These are phyloP conservation scores for Pyrus betulifolia DNA, from an alignment of 306 rosid species.

Conservation along the genomic window DNA sequence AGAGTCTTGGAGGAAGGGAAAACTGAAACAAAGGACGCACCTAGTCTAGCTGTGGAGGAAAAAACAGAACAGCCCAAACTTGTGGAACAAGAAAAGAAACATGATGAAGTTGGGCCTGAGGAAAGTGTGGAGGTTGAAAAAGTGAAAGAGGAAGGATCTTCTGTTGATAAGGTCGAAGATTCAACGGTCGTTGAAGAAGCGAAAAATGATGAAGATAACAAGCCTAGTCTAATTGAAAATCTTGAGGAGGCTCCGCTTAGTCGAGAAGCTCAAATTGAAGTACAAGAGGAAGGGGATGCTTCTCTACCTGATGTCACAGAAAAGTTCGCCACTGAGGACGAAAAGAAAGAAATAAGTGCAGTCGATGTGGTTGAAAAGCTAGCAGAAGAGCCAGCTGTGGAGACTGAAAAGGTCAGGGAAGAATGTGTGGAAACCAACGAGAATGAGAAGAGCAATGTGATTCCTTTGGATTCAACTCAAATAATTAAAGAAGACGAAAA, in stretches of 20 bases:
- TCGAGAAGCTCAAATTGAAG: constrained; percentile 17
- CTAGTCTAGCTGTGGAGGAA: constrained; percentile 21
- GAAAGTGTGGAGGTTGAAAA: constrained; percentile 11
- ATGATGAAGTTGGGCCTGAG: constrained; percentile 20
- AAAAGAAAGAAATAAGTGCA: constrained; percentile 24
- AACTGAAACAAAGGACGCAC: constrained; percentile 14
- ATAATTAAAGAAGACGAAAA: constrained; percentile 11
- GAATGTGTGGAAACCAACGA: constrained; percentile 1
- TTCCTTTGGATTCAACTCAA: constrained; percentile 8
- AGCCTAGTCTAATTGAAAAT: not conserved
- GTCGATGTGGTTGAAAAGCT: constrained; percentile 18
- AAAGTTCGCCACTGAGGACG: constrained; percentile 22
- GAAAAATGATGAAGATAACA: constrained; percentile 18
- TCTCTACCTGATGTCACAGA: constrained; percentile 18
- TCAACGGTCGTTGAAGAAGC: constrained; percentile 7
- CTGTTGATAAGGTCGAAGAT: constrained; percentile 8
- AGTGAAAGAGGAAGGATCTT: constrained; percentile 16
- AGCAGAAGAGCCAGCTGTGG: constrained; percentile 8
- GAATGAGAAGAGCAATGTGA: not conserved
- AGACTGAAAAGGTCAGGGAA: not conserved
- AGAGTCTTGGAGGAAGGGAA: constrained; percentile 10
- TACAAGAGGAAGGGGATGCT: constrained; percentile 19
- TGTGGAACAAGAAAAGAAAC: constrained; percentile 25
- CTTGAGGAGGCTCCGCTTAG: constrained; percentile 16
- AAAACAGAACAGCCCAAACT: constrained; percentile 22